Base-by-base conservation (phyloP, 2,329 filamentous ascomycete genomes). In the Colletotrichum sp. region DNA sequence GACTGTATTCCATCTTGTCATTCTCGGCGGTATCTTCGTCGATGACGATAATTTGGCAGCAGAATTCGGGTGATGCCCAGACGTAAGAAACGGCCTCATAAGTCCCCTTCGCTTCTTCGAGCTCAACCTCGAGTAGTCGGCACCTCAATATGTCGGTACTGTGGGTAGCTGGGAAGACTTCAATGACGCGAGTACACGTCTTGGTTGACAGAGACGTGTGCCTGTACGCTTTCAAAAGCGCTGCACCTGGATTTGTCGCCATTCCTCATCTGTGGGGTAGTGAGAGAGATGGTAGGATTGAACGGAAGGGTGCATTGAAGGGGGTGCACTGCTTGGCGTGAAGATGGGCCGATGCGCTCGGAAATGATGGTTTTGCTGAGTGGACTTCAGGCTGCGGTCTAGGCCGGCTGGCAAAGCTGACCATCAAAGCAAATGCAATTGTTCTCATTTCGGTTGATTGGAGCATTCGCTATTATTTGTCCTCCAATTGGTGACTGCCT, bases 251-350 rank as follows among this genome's bases (percentile, higher is more conserved):
- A 5, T 43, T 12, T 4, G 18, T 12, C 18, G 18, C 18, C 38
- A 43, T 43, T n/a, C 1, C 8, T n/a, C 3, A 10, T 43, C 3
- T 12, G 5, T n/a, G 2, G 38, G 36, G 9, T 43, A 12, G 18
- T n/a, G 8, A 10, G 38, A 43, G 38, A 43, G 18, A 43, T n/a
- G 38, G 18, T 12, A 43, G 38, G 0, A 43, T 43, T 43, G 18
- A 12, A 43, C 38, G 38, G 9, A 43, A 43, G 18, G 5, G 1
- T 43, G 38, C 18, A 1, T n/a, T 1, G 0, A 43, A n/a, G 8
- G 38, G 38, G 16, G 8, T 10, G 18, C 1, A 2, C 2, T 43
- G 9, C 18, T 2, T 43, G 38, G 38, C 38, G 18, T n/a, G 38
- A n/a, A n/a, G 18, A 43, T n/a, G 38, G 5, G 38, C 38, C 3